Base-by-base conservation (phyloP, 805 yeast species). In the Starmerella tilneyi region DNA sequence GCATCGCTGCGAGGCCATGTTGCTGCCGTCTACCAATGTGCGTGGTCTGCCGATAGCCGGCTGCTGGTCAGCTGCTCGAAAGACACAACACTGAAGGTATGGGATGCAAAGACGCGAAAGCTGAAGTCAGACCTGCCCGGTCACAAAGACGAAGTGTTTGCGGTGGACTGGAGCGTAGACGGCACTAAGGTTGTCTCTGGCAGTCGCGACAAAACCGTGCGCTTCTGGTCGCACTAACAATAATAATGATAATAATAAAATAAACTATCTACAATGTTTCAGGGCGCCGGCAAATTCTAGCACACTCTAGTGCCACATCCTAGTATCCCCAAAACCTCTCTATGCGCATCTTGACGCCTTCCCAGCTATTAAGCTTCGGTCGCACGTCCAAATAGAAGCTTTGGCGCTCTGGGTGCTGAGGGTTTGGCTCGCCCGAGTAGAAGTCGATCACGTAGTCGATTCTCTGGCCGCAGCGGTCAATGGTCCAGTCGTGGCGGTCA, bases 141-240 rank as follows among this genome's bases (percentile, higher is more conserved):
- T 1, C 98, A 92, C 60, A 69, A 79, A 13, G 98, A 92, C 59
- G 98, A 92, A 65, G 95, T 92, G 0, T 92, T 76, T 61, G 94
- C 96, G 0, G 96, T 92, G 4, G 98, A 92, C 58, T 92, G 98
- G 98, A 84, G 96, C 68, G 77, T 81, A 45, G 98, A 92, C 61
- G 98, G 98, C 37, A 75, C 75, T 53, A 72, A 80, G 54, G 97
- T 92, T 11, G 94, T 89, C n/a, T 84, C 96, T 61, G 98, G 97
- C 17, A 97, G 98, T 43, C 88, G 86, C 60, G 98, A 92, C 63
- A 92, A 88, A 63, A 81, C 81, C 72, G 86, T 92, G 20, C 73
- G 96, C 58, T 68, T 92, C 48, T 92, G 98, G 98, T 76, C 92
- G n/a, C 68, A 67, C 38, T 54, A 44, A 30, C 17, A 11, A 15